Evolutionary conservation across 352 stramenopile genomes (phyloP), one percentile per base, ranked within the genome.

Genomic region (Ophiocytium majus): DNA sequence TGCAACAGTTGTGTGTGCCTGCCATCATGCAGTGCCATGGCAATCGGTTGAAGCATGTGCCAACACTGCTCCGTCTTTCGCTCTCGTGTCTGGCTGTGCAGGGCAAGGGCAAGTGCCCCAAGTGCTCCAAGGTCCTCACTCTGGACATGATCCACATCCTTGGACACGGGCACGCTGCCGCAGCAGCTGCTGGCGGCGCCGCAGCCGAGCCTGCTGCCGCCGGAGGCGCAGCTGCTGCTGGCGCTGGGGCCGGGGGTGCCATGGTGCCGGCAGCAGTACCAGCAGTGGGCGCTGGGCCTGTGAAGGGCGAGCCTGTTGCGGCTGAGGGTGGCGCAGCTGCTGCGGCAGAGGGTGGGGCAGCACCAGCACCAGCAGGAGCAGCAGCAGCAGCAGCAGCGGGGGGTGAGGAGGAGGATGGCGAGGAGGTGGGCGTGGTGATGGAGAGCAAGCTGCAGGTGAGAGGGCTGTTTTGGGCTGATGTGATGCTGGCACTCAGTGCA

Each of bases 371-470:
- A 57, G 43, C 43, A 57, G 43, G 43, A 9, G 80, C 31, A 50
- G 57, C 37, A 31, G 0, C 23, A 49, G 79, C 23, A 31, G 80
- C 50, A 10, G 35, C 19, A 5, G 80, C 19, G 80, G 63, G 57
- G 33, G 57, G 63, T 14, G 75, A 64, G 32, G 63, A 9, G 57
- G 50, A 32, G 23, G n/a, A n/a, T n/a, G n/a, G n/a, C n/a, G 63
- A 83, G 63, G 9, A n/a, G 19, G 80, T 33, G 50, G 81, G 81
- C 14, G 66, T 85, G 19, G 14, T 85, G 66, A 85, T 85, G 81
- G 81, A 85, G 43, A 80, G 63, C 14, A 85, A 85, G 81, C 81
- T 85, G 35, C 63, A 80, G 63, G 64, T n/a, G n/a, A n/a, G n/a
- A n/a, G n/a, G n/a, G n/a, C n/a, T n/a, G n/a, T n/a, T n/a, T n/a